A percentile compares a stretch with the other conserved stretches of the same genome.
Conservation (phyloP, 2,329 filamentous ascomycete genomes). For the Arthrobotrys pseudoclavata region DNA sequence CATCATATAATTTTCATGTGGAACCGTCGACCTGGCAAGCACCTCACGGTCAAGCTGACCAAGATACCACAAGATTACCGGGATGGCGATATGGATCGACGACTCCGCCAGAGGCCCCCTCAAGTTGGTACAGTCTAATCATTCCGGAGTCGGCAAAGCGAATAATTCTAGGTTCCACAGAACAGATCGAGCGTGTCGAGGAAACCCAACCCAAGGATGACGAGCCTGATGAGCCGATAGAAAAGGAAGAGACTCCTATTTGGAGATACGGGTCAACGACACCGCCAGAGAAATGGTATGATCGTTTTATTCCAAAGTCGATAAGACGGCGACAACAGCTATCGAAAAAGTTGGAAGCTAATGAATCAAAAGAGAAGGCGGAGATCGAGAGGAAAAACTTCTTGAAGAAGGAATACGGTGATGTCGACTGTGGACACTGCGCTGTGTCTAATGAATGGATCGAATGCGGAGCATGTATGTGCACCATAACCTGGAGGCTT, state of each 20-base stretch:
- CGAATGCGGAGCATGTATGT: conserved; percentile 52
- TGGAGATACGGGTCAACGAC: background rate
- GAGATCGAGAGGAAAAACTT: background rate
- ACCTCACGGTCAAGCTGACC: background rate
- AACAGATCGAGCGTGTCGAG: background rate
- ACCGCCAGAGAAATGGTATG: conserved; percentile 23
- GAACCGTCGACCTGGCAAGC: background rate
- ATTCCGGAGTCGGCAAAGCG: conserved; percentile 15
- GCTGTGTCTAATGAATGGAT: conserved; percentile 31
- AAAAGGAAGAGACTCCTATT: background rate
- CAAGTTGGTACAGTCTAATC: conserved; percentile 27
- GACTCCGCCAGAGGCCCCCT: background rate
- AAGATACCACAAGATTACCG: background rate
- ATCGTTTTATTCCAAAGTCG: conserved; percentile 35
- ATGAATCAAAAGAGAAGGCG: background rate
- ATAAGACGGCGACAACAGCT: background rate
- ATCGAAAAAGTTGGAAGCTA: background rate
- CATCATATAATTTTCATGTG: background rate
- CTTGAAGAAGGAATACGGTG: conserved; percentile 7
- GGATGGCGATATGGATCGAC: background rate
- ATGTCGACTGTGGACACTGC: conserved; percentile 46
- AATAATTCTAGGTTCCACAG: background rate
- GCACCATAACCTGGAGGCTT: conserved; percentile 45
- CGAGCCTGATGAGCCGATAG: background rate
- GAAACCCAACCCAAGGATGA: background rate